Base-by-base conservation (phyloP, 352 stramenopile genomes). In the Phytophthora ramorum region DNA sequence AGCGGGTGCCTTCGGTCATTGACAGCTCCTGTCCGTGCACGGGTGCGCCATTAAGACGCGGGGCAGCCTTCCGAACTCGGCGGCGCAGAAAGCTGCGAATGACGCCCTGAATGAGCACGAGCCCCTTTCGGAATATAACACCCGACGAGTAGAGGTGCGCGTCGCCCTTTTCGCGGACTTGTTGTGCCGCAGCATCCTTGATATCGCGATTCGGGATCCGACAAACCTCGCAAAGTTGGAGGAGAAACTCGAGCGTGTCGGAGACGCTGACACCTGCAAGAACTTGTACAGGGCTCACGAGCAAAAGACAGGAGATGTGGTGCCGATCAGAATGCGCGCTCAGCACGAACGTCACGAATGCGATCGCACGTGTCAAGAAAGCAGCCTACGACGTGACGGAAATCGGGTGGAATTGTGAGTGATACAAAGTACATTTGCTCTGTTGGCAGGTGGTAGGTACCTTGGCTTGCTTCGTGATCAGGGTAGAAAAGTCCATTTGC, bases 261-360 rank as follows among this genome's bases (percentile, higher is more conserved):
- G 81, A 55, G 0, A 96, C 80, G 0, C 69, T 70, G 0, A 92
- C 57, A 9, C 87, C 87, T 12, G 87, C 85, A 44, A 96, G 75
- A 24, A 96, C 83, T 69, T 92, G 89, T 19, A 94, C 57, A 17
- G 87, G 87, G 55, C 87, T 96, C 46, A 96, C 85, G 17, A 93
- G 75, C 19, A 96, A 56, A 28, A 96, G 63, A 28, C 79, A 85
- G 4, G 85, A 91, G n/a, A 92, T 76, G 44, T 70, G 73, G 10
- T 48, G 46, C 12, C 78, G 81, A 41, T 67, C 53, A 17, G 81
- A 75, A 22, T 80, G 58, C 13, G 68, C 60, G 0, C 47, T 41
- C 79, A 92, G 87, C 7, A 75, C 71, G 43, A 83, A 86, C 8
- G 85, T 79, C 20, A 96, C 82, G 46, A 96, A 92, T 3, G 81